These are phyloP conservation scores for Leptographium lundbergii DNA, from an alignment of 2,329 filamentous ascomycete species.

Conservation along the genomic window DNA sequence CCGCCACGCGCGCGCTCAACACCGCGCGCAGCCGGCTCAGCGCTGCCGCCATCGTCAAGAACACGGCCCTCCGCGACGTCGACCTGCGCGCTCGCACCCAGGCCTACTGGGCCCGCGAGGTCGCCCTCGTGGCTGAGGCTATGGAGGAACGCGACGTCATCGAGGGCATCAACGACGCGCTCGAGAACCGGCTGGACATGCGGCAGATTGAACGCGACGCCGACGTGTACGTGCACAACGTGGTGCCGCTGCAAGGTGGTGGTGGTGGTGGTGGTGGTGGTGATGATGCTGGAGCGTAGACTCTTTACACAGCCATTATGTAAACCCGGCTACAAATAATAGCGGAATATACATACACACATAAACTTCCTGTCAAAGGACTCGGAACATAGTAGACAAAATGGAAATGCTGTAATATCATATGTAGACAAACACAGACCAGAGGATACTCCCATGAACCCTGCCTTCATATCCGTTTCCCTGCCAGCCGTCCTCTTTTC, in stretches of 20 bases:
- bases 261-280: background rate
- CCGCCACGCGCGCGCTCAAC: conserved; percentile 42
- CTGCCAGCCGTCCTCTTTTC: background rate
- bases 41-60: conserved; percentile 63
- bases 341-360: too few relatives aligned
- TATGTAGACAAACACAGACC: background rate
- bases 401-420: background rate
- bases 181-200: conserved; percentile 53
- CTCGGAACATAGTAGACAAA: background rate
- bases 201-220: conserved; percentile 48
- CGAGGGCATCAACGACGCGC: conserved; percentile 54
- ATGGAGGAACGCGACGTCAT: conserved; percentile 71
- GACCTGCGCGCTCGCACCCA: conserved; percentile 52
- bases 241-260: conserved; percentile 22
- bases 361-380: background rate
- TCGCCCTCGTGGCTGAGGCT: conserved; percentile 54
- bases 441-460: background rate
- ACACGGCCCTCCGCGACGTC: conserved; percentile 64
- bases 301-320: too few relatives aligned
- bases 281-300: background rate
- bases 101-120: conserved; percentile 74
- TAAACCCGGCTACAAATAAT: background rate
- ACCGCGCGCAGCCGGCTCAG: conserved; percentile 53
- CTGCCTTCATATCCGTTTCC: background rate
- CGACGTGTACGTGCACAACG: conserved; percentile 42